Base-by-base conservation (phyloP, 1,284 basidiomycete species). In the Salmacisia buchloeana region DNA sequence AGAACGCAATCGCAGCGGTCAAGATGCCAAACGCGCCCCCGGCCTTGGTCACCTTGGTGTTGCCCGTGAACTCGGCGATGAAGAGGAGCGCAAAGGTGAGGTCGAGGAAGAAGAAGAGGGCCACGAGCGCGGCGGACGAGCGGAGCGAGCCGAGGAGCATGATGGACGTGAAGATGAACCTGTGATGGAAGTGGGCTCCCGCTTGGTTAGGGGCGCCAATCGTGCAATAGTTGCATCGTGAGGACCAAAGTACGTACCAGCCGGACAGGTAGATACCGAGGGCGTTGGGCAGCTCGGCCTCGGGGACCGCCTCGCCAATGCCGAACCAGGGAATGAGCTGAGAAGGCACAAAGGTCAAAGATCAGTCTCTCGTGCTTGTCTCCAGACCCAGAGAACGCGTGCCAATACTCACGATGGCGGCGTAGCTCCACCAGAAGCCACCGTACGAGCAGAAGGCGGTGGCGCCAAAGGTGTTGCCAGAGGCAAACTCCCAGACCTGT, bases 101-200 rank as follows among this genome's bases (percentile, higher is more conserved):
- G 33, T 86, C 83, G 4, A 96, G 85, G 82, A 86, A 86, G 78
- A 85, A 83, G 82, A 97, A 89, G 31, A 94, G 83, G 2, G 83
- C 73, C 46, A 87, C 71, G 36, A 79, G 65, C 23, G 66, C 75
- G 18, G 75, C 67, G 10, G 69, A 71, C 3, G 71, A 71, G 7
- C 57, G 58, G 12, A 45, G n/a, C 2, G 60, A 57, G 33, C 29
- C 41, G 31, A 62, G 15, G 35, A 62, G 34, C 64, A 68, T 62
- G 41, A 68, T 68, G 58, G 66, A 65, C 1, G 75, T 78, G 35
- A 78, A 77, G 59, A 78, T 75, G 67, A 78, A 78, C n/a, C n/a
- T n/a, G n/a, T n/a, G n/a, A n/a, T n/a, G n/a, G n/a, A n/a, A n/a
- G n/a, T n/a, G n/a, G n/a, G n/a, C n/a, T n/a, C n/a, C n/a, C n/a